Evolutionary conservation across 2,329 filamentous ascomycete genomes (phyloP).

Genomic region (Aspergillus luchuensis): DNA sequence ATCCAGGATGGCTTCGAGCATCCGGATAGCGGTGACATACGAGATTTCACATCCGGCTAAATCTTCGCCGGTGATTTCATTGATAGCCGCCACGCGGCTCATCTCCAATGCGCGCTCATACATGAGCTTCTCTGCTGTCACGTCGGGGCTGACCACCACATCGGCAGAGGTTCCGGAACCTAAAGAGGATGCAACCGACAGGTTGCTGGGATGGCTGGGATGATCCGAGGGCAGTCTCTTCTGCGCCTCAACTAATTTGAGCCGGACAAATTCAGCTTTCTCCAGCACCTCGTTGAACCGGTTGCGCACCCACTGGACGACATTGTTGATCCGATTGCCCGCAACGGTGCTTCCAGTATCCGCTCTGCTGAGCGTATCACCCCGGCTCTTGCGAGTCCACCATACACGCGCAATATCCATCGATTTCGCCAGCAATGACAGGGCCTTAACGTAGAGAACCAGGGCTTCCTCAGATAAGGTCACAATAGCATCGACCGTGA

Average conservation of each 20-base stretch:
- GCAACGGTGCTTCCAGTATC: slow-evolving; percentile 54
- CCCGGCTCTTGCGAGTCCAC: slow-evolving; percentile 80
- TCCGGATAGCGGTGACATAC: slow-evolving; percentile 88
- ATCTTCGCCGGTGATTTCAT: slow-evolving; percentile 91
- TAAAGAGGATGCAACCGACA: slow-evolving; percentile 60
- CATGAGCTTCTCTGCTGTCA: slow-evolving; percentile 96
- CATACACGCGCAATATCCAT: slow-evolving; percentile 94
- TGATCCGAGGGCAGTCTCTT: slow-evolving; percentile 80
- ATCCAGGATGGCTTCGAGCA: slow-evolving; percentile 93
- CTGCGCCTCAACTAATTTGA: slow-evolving; percentile 85
- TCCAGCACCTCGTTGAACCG: slow-evolving; percentile 97
- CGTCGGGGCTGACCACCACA: slow-evolving; percentile 80
- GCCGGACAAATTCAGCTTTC: slow-evolving; percentile 91
- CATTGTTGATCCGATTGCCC: slow-evolving; percentile 78
- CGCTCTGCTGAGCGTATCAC: slow-evolving; percentile 56
- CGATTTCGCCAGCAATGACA: slow-evolving; percentile 84
- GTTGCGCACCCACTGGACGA: slow-evolving; percentile 91
- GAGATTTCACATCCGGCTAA: slow-evolving; percentile 85
- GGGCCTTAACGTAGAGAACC: slow-evolving; percentile 92
- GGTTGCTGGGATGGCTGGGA: slow-evolving; percentile 80
- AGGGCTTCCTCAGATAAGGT: slow-evolving; percentile 90
- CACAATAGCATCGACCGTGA: slow-evolving; percentile 84
- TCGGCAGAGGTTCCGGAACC: slow-evolving; percentile 68
- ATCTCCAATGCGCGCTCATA: slow-evolving; percentile 97
- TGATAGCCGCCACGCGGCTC: slow-evolving; percentile 91